These are phyloP conservation scores for Rhodotorula kratochvilovae DNA, from an alignment of 768 basidiomycete species.

Conservation along the genomic window DNA sequence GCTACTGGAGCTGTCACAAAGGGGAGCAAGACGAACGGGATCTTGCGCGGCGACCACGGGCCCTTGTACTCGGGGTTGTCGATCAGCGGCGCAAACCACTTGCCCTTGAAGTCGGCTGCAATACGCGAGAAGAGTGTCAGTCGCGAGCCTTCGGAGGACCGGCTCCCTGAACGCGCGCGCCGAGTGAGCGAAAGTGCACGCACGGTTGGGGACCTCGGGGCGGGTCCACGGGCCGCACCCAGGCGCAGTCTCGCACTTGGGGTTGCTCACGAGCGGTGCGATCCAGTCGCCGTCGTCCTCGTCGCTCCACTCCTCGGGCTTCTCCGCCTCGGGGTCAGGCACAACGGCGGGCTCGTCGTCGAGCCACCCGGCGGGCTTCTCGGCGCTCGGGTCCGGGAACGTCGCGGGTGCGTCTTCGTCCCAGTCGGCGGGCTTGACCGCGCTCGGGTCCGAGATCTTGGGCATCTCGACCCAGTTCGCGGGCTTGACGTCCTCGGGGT, in stretches of 20 bases:
- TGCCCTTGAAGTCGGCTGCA: conserved; percentile 85
- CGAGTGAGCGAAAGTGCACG: conserved; percentile 43
- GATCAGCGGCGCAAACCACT: conserved; percentile 87
- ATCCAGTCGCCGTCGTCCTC: conserved; percentile 99
- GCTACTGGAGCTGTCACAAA: too few species aligned
- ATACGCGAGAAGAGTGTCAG: too few species aligned
- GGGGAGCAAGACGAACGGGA: conserved; percentile 46
- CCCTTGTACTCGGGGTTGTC: conserved; percentile 98
- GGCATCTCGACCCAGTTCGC: conserved; percentile 80
- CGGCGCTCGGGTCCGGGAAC: conserved; percentile 78
- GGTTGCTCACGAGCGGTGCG: conserved; percentile 80
- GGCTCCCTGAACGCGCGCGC: too few species aligned
- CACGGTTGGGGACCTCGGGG: conserved; percentile 42
- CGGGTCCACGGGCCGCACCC: conserved; percentile 93
- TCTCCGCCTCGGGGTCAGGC: conserved; percentile 76
- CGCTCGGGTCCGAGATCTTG: conserved; percentile 57
- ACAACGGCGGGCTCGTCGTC: conserved; percentile 74
- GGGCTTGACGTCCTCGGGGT: conserved; percentile 88
- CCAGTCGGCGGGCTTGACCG: conserved; percentile 80
- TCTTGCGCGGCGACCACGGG: conserved; percentile 84
- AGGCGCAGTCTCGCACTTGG: conserved; percentile 78
- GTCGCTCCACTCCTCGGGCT: conserved; percentile 99
- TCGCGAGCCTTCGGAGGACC: too few species aligned
- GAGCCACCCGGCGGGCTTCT: conserved; percentile 92
- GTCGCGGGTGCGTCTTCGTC: conserved; percentile 94